Base-by-base conservation (phyloP, 805 yeast genomes). In the Torulaspora indica region DNA sequence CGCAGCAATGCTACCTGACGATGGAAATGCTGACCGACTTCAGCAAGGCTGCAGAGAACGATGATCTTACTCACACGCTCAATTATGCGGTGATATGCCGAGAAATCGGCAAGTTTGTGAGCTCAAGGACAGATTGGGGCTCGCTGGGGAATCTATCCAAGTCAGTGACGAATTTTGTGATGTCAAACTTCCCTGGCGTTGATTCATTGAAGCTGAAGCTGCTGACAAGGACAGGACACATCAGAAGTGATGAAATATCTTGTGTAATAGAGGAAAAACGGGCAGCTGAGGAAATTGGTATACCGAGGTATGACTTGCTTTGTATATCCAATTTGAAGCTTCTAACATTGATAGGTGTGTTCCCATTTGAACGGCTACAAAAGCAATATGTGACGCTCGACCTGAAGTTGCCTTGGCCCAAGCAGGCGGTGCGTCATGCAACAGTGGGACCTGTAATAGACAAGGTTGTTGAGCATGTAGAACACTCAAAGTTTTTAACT, bases 271-370 rank as follows among this genome's bases (percentile, higher is more conserved):
- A 46, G 36, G 27, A 38, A 8, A 30, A 31, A 40, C 13, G 31
- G n/a, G 10, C n/a, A 8, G 10, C 14, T 3, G 29, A 5, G 10
- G 2, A 39, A 40, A 7, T 8, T 8, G 20, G 35, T 5, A 8
- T 10, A 2, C 10, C 9, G 12, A 8, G 15, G 10, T 17, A 20
- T 27, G 66, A 65, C 32, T 18, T 31, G 2, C 56, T 76, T 2
- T 42, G 55, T 8, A 76, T 87, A 31, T 67, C 71, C 4, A 74
- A 76, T 4, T 63, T 90, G 29, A 71, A 73, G 38, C 64, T 87
- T 13, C 71, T 82, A 39, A 82, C 96, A 0, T 71, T 90, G n/a
- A 85, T 93, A 53, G 99, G 98, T 4, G 93, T 93, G 6, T 91
- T 89, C 68, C 83, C 89, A 1, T 86, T 89, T 66, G 99, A 93